Percentiles rank a stretch among this genome's conserved stretches.
Conservation (phyloP, 306 rosid genomes). For the Begonia fuchsioides region DNA sequence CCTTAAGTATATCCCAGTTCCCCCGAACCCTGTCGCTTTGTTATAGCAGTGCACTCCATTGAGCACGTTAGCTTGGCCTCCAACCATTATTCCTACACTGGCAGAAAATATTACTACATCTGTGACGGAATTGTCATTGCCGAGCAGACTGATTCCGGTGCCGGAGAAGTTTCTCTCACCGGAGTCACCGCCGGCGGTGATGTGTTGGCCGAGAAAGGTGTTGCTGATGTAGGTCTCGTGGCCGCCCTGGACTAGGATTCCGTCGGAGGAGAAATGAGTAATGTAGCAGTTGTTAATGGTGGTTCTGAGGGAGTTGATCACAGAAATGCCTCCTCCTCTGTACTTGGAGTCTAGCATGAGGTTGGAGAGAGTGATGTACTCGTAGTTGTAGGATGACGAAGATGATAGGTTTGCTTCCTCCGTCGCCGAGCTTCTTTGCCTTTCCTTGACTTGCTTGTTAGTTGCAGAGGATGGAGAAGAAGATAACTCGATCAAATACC, state of each 20-base stretch:
- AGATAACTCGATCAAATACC: constrained; percentile 62
- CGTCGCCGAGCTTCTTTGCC: constrained; percentile 7
- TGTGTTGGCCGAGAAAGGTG: constrained; percentile 82
- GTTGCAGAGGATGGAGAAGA: constrained; percentile 16
- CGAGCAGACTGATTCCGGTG: constrained; percentile 45
- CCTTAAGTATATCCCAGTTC: constrained; percentile 59
- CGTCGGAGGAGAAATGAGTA: constrained; percentile 65
- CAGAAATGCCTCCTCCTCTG: constrained; percentile 74
- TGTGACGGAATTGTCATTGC: constrained; percentile 71
- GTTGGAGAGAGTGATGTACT: constrained; percentile 55
- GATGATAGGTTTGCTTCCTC: constrained; percentile 12
- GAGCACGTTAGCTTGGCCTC: constrained; percentile 59
- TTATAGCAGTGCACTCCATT: constrained; percentile 87
- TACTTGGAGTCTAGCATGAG: constrained; percentile 67
- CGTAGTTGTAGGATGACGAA: constrained; percentile 57
- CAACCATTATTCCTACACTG: constrained; percentile 35
- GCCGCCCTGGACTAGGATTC: constrained; percentile 55
- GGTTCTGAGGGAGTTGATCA: constrained; percentile 62
- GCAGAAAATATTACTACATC: constrained; percentile 89
- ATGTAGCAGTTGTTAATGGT: constrained; percentile 81
- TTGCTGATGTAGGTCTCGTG: constrained; percentile 78
- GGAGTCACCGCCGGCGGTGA: constrained; percentile 61
- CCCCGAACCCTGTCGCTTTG: constrained; percentile 86
- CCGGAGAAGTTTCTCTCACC: constrained; percentile 60
- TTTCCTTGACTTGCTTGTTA: neutral